phyloP scores from a whole-genome alignment of 495 filamentous ascomycete genomes.

The Neurospora sp. region DNA sequence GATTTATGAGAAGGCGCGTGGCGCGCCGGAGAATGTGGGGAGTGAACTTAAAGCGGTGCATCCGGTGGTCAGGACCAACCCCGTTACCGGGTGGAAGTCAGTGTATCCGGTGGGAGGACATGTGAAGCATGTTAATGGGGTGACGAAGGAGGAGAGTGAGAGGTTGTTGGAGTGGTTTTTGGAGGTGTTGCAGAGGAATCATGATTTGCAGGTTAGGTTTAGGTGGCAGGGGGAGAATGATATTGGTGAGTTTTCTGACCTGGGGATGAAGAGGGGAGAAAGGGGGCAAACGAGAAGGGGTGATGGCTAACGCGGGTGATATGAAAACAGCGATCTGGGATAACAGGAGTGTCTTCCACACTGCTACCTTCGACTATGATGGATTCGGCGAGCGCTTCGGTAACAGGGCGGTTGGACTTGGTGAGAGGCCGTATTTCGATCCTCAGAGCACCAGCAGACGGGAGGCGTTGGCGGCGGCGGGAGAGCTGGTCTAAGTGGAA shows the following conservation, averaged over 20 bases:
- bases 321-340: conserved; percentile 60
- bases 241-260: conserved; percentile 26
- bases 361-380: conserved; percentile 57
- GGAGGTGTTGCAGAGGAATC: conserved; percentile 55
- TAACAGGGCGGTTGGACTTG: conserved; percentile 51
- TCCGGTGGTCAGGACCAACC: conserved; percentile 65
- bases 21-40: conserved; percentile 55
- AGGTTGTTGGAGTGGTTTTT: conserved; percentile 49
- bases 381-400: conserved; percentile 49
- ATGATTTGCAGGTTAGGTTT: conserved; percentile 62
- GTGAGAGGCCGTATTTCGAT: conserved; percentile 58
- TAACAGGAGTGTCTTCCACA: conserved; percentile 58
- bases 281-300: no score
- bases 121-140: conserved; percentile 52
- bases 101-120: conserved; percentile 57
- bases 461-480: conserved; percentile 32
- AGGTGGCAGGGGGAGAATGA: conserved; percentile 53
- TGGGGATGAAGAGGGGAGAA: no score
- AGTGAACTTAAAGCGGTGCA: conserved; percentile 45
- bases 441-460: conserved; percentile 46
- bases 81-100: conserved; percentile 63
- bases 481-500: not conserved
- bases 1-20: conserved; percentile 47
- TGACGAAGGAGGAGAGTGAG: conserved; percentile 51
- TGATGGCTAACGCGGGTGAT: no score